Conservation (phyloP, 2,329 filamentous ascomycete species). For the Sordariomycetes sp. region DNA sequence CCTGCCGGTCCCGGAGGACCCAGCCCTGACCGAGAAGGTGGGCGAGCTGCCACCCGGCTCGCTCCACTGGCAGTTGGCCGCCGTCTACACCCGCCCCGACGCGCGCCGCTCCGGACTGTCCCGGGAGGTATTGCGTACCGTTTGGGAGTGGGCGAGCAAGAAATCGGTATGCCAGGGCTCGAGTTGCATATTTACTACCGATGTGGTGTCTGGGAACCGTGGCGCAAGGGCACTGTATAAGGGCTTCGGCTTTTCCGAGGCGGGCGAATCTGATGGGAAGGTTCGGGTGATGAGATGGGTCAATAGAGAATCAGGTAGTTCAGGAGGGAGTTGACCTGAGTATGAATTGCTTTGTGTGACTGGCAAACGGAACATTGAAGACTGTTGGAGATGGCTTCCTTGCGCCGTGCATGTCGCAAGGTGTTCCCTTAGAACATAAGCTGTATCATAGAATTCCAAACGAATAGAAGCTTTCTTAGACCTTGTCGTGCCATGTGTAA, state of each 20-base stretch:
- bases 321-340: neutral
- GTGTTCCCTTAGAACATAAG: no score
- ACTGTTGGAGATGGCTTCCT: no score
- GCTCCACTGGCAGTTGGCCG: neutral
- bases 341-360: neutral
- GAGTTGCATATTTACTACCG: neutral
- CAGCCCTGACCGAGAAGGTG: neutral
- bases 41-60: neutral
- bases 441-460: no score
- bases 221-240: neutral
- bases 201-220: neutral
- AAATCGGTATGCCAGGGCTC: neutral
- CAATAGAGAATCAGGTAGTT: neutral
- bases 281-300: neutral
- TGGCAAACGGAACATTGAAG: neutral
- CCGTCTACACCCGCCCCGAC: neutral
- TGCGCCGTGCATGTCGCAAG: no score
- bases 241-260: neutral
- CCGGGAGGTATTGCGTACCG: neutral
- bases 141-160: neutral
- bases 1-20: neutral
- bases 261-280: neutral
- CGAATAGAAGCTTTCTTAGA: no score
- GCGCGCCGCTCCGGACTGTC: neutral
- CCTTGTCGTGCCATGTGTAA: no score